Conservation (phyloP, 208 protist species). For the Trypanosoma theileri region DNA sequence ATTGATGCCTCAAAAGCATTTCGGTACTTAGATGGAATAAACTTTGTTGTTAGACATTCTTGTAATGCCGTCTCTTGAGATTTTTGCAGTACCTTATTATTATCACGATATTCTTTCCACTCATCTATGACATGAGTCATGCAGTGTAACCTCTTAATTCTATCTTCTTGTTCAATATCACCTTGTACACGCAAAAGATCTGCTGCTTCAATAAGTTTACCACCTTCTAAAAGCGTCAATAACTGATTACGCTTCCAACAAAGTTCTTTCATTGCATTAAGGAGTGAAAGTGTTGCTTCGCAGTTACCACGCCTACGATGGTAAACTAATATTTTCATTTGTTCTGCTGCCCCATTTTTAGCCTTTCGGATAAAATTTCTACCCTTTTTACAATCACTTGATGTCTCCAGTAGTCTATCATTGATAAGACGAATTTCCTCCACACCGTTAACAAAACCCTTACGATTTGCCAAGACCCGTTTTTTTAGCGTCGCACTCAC, state of each 20-base stretch:
- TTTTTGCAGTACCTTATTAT: constrained; percentile 37
- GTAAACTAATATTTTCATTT: constrained; percentile 58
- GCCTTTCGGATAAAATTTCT: constrained; percentile 61
- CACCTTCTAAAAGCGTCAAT: constrained; percentile 51
- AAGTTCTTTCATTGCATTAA: constrained; percentile 66
- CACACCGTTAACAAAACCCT: constrained; percentile 71
- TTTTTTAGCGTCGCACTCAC: constrained; percentile 85
- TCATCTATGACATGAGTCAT: constrained; percentile 70
- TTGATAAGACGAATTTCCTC: constrained; percentile 75
- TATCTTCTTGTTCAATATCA: constrained; percentile 52
- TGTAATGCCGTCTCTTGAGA: constrained; percentile 56
- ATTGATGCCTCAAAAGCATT: constrained; percentile 60
- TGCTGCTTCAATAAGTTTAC: constrained; percentile 68
- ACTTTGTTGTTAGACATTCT: constrained; percentile 66
- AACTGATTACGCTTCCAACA: constrained; percentile 64
- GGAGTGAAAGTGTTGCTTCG: constrained; percentile 38
- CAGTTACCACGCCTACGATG: constrained; percentile 58
- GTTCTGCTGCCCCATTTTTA: constrained; percentile 50
- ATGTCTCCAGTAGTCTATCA: constrained; percentile 73
- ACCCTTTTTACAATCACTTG: constrained; percentile 82
- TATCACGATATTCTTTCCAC: constrained; percentile 65
- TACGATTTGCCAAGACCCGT: constrained; percentile 69
- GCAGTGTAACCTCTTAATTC: constrained; percentile 46
- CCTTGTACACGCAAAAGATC: constrained; percentile 51
- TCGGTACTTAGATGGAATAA: constrained; percentile 69